phyloP scores from a whole-genome alignment of 441 rosid genomes.

The Sinapis alba region DNA sequence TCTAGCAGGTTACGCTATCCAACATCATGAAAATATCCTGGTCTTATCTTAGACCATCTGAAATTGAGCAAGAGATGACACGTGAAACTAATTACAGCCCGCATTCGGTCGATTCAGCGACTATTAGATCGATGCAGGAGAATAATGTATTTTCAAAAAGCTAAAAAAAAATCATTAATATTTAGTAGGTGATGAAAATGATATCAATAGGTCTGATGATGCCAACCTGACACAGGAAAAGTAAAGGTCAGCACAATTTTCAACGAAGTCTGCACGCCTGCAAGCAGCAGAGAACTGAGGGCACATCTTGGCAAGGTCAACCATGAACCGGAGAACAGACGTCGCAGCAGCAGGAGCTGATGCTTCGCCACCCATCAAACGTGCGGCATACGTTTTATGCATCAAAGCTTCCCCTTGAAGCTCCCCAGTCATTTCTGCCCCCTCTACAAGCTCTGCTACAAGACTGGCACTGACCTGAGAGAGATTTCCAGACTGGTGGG shows the following conservation, averaged over 20 bases:
- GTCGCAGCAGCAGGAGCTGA: conserved; percentile 99
- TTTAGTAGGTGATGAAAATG: conserved; percentile 15
- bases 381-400: conserved; percentile 99
- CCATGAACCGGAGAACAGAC: conserved; percentile 99
- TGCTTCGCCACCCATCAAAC: conserved; percentile 99
- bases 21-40: conserved; percentile 15
- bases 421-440: conserved; percentile 93
- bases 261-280: conserved; percentile 92
- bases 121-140: conserved; percentile 2
- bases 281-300: conserved; percentile 95
- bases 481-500: conserved; percentile 92
- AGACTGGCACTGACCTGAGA: conserved; percentile 91
- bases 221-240: conserved; percentile 98
- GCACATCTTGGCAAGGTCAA: conserved; percentile 99
- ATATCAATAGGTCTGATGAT: conserved; percentile 33
- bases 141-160: conserved; percentile 4
- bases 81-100: conserved; percentile 13
- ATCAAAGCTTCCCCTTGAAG: conserved; percentile 99
- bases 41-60: conserved; percentile 20
- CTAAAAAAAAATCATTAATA: conserved; percentile 23
- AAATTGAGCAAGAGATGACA: conserved; percentile 19
- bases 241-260: conserved; percentile 94
- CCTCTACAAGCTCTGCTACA: conserved; percentile 96
- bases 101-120: background rate
- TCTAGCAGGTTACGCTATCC: conserved; percentile 16